phyloP scores from a whole-genome alignment of 257 asterid genomes.

The Solanum chiquidenum region DNA sequence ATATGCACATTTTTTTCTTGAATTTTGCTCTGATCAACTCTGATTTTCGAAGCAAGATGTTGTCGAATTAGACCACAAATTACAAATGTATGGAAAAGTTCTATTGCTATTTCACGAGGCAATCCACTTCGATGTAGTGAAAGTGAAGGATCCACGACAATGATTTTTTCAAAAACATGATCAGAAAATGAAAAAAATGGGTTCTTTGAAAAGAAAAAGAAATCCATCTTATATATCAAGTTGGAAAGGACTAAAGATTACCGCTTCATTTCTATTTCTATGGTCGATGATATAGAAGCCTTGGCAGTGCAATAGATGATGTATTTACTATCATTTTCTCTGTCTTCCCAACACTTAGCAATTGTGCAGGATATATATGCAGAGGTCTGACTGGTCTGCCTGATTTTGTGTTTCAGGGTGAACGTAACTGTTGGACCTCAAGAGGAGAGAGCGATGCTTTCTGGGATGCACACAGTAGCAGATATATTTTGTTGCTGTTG shows the following conservation, averaged over 20 bases:
- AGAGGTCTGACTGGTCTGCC: not conserved
- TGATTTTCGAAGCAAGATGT: not conserved
- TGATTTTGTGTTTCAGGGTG: slow-evolving; percentile 22
- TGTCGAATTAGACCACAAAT: not conserved
- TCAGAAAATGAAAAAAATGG: too few relatives aligned
- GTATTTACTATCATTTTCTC: not conserved
- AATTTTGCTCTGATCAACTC: not conserved
- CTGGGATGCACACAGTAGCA: slow-evolving; percentile 73
- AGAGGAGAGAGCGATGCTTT: slow-evolving; percentile 72
- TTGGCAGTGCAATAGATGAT: not conserved
- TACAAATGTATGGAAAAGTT: not conserved
- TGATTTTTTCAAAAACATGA: too few relatives aligned
- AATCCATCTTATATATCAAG: too few relatives aligned
- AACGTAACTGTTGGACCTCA: slow-evolving; percentile 54
- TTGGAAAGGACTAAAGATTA: not conserved
- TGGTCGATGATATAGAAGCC: not conserved
- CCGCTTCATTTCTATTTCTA: not conserved
- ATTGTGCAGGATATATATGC: not conserved
- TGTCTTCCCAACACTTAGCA: not conserved
- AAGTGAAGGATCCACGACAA: too few relatives aligned
- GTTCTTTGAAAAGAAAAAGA: too few relatives aligned
- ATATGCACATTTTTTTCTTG: not conserved
- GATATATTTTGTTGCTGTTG: slow-evolving; percentile 79
- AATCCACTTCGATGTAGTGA: too few relatives aligned
- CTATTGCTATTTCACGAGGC: not conserved